Base-by-base conservation (phyloP, 2,329 filamentous ascomycete genomes). In the Piedraia hortae region DNA sequence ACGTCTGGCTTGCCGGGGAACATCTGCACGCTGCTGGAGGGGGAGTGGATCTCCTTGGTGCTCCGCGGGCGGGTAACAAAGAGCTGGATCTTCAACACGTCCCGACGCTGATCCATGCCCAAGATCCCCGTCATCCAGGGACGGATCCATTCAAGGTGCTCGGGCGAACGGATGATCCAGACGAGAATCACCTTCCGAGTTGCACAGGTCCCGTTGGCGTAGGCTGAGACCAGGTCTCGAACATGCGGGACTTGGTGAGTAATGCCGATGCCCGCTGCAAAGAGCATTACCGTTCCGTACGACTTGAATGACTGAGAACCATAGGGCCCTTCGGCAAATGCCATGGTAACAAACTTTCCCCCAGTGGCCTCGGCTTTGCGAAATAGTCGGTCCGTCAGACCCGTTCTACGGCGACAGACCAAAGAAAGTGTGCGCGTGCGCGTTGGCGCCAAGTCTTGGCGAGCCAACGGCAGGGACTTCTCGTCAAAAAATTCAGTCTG, bases 161-260 rank as follows among this genome's bases (percentile, higher is more conserved):
- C 72, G 16, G 72, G 70, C 24, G 78, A 75, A 29, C 85, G 75
- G 31, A 93, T 72, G 38, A 90, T 69, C 85, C 85, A 93, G 28
- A 91, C 63, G 5, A 93, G 62, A 1, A 70, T 74, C 20, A 93
- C 50, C 18, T 69, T 65, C 22, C 78, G 68, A 3, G 75, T 77
- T 4, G 82, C 78, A 16, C 78, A 65, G 1, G 66, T 78, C 27
- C 34, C 69, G 62, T 74, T 47, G 51, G 54, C 53, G 53, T 62
- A 37, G 45, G 52, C 46, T 21, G 44, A 43, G 18, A 55, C 50
- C 10, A 55, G 46, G 26, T 85, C 69, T 24, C 66, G 68, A 5
- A 91, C 59, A 43, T 88, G 89, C 15, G 78, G 74, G 14, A 93
- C 62, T 42, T 89, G 78, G 44, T 93, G 82, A 1, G 82, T 90